These are phyloP conservation scores for Potentilla sterilis DNA, from an alignment of 306 rosid genomes.

Conservation along the genomic window DNA sequence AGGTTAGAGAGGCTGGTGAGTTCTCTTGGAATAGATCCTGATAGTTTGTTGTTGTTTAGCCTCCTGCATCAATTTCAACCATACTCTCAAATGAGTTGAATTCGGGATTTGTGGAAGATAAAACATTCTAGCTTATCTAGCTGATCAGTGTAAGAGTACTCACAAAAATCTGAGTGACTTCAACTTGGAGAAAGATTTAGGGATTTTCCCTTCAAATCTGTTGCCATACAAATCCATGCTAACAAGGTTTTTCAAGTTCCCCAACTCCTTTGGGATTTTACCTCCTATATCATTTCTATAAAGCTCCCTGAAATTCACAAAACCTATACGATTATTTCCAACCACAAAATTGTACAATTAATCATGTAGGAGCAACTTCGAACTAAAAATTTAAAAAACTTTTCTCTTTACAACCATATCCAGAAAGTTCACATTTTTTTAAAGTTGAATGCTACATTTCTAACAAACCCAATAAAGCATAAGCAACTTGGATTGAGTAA, in stretches of 20 bases:
- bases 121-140: neutral
- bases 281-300: constrained; percentile 73
- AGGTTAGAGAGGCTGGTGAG: constrained; percentile 67
- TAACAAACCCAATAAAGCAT: neutral
- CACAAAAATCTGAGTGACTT: constrained; percentile 87
- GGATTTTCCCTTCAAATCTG: constrained; percentile 74
- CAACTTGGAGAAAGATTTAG: constrained; percentile 73
- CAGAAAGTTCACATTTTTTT: neutral
- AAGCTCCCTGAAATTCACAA: constrained; percentile 68
- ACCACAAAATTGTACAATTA: neutral
- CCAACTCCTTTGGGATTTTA: constrained; percentile 69
- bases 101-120: neutral
- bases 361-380: neutral
- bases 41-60: constrained; percentile 69
- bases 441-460: constrained; percentile 5
- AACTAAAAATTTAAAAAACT: neutral
- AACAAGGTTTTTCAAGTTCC: constrained; percentile 62
- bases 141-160: constrained; percentile 32
- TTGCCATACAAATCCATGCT: constrained; percentile 91
- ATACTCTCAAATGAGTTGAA: constrained; percentile 18
- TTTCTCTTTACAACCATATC: neutral
- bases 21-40: constrained; percentile 86
- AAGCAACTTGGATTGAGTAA: neutral
- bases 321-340: neutral
- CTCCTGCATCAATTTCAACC: constrained; percentile 44